A percentile compares a stretch with the other conserved stretches of the same genome.
Evolutionary conservation across 2,329 filamentous ascomycete species (phyloP).

Genomic region (Neofusicoccum laricinum): DNA sequence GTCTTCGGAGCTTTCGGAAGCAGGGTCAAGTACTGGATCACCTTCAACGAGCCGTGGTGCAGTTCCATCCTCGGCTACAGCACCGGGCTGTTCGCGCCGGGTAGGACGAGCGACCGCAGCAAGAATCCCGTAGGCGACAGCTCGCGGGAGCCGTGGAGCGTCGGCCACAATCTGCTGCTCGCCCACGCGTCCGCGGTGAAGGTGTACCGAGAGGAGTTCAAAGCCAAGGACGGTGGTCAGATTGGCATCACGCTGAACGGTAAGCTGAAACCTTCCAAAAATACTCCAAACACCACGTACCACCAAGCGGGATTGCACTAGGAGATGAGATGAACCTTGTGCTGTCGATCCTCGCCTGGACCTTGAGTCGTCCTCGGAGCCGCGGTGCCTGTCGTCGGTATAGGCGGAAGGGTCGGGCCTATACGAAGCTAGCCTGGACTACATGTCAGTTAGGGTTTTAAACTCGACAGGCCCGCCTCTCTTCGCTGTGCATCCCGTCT

Average conservation of each 20-base stretch:
- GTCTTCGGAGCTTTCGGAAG: constrained; percentile 70
- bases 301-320: not conserved
- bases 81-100: constrained; percentile 74
- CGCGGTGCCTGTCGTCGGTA: not conserved
- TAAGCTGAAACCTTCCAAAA: constrained; percentile 31
- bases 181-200: constrained; percentile 80
- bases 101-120: constrained; percentile 71
- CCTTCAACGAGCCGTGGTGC: constrained; percentile 89
- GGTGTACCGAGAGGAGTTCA: constrained; percentile 79
- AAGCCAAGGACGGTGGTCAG: constrained; percentile 66
- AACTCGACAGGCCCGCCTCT: not conserved
- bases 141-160: constrained; percentile 75
- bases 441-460: not conserved
- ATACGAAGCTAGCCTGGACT: constrained; percentile 6
- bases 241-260: constrained; percentile 88
- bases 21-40: constrained; percentile 84
- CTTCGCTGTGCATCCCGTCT: not conserved
- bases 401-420: not conserved
- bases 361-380: not conserved
- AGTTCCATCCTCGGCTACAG: constrained; percentile 77
- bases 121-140: constrained; percentile 72
- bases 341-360: constrained; percentile 9
- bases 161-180: constrained; percentile 75
- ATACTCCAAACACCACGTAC: constrained; percentile 1
- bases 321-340: constrained; percentile 8